Conservation (phyloP, 495 filamentous ascomycete species). For the Glutinoglossum americanum region DNA sequence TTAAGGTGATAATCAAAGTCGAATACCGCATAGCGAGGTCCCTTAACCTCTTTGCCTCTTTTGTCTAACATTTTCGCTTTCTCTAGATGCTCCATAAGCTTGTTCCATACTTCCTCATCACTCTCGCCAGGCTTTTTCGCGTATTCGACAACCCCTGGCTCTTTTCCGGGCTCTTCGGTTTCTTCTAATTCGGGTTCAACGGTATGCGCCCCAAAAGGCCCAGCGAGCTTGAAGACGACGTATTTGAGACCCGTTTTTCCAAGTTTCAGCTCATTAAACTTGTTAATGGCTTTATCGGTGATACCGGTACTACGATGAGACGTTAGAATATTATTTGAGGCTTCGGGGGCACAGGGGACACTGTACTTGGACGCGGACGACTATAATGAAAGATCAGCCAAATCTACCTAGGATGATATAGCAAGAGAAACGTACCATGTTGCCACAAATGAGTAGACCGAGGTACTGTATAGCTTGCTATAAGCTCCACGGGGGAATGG, state of each 20-base stretch:
- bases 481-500: no score
- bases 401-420: neutral
- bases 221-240: constrained; percentile 92
- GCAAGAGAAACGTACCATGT: no score
- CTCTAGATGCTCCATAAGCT: constrained; percentile 60
- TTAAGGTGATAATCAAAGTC: constrained; percentile 71
- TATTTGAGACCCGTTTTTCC: constrained; percentile 36
- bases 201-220: constrained; percentile 87
- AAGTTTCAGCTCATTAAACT: constrained; percentile 58
- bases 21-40: constrained; percentile 80
- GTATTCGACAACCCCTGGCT: neutral
- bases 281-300: constrained; percentile 51
- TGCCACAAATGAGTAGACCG: no score
- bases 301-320: constrained; percentile 17
- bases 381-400: neutral
- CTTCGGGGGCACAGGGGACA: neutral
- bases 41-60: no score
- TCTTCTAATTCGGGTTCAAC: constrained; percentile 70
- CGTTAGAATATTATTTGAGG: neutral
- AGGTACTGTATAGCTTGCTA: no score
- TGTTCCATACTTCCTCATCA: constrained; percentile 35
- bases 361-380: neutral
- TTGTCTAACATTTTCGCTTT: constrained; percentile 34
- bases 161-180: no score
- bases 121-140: neutral